Evolutionary conservation across 306 rosid genomes (phyloP), one percentile per base, ranked within the genome.

Genomic region (Inga leiocalycina): DNA sequence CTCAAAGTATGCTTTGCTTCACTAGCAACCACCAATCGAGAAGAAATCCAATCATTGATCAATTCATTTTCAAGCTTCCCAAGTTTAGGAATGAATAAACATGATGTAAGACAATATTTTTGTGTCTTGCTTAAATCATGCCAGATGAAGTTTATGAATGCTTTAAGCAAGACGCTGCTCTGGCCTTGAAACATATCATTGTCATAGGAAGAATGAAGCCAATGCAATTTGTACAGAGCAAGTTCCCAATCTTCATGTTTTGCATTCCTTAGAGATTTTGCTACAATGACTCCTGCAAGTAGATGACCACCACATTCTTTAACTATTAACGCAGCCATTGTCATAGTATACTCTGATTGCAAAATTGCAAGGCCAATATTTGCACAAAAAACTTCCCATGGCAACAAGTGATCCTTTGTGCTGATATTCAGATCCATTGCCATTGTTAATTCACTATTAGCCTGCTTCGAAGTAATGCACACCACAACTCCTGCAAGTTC

Each of bases 271-370:
- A 59, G 5, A 22, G 64, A 19, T 72, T 22, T 41, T 27, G 83
- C 72, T 20, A 71, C 71, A n/a, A 80, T 30, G 39, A 13, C 48
- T 30, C 4, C 19, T 7, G 83, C 83, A 41, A 71, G 46, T 56
- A 80, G 78, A 54, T 80, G 78, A 44, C 78, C 15, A 27, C 78
- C 62, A 32, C 78, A 80, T 71, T 71, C 78, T 39, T 27, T 9
- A 71, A 71, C 83, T 71, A 71, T 43, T 3, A 11, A 1, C 37
- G 27, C 72, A 8, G 78, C 78, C 19, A 35, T 17, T 41, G 10
- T 5, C 4, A 19, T 16, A 7, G 46, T 44, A 52, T n/a, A 27
- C 8, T 71, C 41, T 22, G 83, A 41, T 54, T 0, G 6, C 10
- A 41, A 12, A 43, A 59, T 22, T 2, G 12, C 3, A 5, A 27